Percentiles rank a stretch among this genome's conserved stretches.
These are phyloP conservation scores for Hyphodiscus sp. DNA, from an alignment of 2,329 filamentous ascomycete genomes.

Conservation along the genomic window DNA sequence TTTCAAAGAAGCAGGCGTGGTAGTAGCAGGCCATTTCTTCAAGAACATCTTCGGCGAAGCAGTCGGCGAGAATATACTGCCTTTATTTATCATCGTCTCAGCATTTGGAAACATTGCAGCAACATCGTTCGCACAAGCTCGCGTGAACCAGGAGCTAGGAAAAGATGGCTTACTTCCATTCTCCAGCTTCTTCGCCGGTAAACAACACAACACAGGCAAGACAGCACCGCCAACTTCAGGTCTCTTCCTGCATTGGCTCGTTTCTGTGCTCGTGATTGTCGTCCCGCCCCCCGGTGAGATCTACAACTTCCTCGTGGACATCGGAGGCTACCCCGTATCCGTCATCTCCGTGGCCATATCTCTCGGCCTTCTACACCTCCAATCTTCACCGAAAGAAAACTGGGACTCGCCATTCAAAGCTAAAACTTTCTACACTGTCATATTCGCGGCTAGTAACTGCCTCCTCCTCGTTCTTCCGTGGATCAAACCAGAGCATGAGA, in stretches of 20 bases:
- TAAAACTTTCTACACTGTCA: conserved; percentile 23
- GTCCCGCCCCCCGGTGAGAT: conserved; percentile 40
- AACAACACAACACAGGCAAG: conserved; percentile 1
- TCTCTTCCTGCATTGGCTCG: conserved; percentile 52
- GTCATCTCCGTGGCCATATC: conserved; percentile 32
- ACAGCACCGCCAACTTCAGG: conserved; percentile 25
- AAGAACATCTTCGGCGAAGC: conserved; percentile 44
- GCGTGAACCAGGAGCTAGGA: conserved; percentile 42
- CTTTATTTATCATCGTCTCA: conserved; percentile 39
- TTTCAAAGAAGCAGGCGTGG: conserved; percentile 45
- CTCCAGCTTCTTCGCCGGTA: conserved; percentile 29
- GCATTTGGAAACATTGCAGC: conserved; percentile 43
- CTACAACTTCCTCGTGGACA: conserved; percentile 35
- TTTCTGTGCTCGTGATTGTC: conserved; percentile 50
- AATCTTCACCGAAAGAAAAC: conserved; percentile 23
- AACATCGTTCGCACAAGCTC: conserved; percentile 42
- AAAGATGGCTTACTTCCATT: conserved; percentile 41
- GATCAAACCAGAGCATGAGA: conserved; percentile 27
- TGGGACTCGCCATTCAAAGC: conserved; percentile 30
- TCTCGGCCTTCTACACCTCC: conserved; percentile 31
- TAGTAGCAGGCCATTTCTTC: conserved; percentile 52
- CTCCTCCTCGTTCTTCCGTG: conserved; percentile 33
- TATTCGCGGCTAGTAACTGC: conserved; percentile 31
- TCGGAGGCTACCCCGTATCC: conserved; percentile 34
- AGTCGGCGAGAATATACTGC: conserved; percentile 37